Conservation (phyloP, 169 alveolate species). For the Pseudocohnilembus persalinus region DNA sequence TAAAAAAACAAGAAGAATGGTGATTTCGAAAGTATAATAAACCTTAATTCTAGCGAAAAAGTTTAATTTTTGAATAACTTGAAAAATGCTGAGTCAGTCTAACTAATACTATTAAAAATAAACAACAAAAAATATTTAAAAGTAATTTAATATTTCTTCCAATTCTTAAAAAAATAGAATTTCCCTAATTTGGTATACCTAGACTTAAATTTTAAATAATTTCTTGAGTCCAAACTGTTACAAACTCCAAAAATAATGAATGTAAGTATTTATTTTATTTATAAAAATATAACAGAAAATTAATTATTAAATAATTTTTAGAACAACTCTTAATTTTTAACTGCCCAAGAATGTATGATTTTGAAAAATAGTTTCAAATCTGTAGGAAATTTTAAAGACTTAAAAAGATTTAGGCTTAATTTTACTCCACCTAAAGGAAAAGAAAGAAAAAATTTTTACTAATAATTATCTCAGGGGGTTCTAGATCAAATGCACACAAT, state of each 20-base stretch:
- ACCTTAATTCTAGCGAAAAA: no score
- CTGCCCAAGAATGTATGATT: neutral
- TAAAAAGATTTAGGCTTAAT: neutral
- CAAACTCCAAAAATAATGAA: neutral
- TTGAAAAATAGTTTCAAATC: neutral
- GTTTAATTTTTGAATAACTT: no score
- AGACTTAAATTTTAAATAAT: no score
- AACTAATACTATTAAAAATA: no score
- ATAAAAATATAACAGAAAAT: neutral
- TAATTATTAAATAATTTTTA: no score
- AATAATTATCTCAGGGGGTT: neutral
- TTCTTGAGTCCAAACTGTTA: neutral
- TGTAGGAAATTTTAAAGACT: neutral
- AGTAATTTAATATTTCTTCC: neutral
- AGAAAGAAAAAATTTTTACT: neutral
- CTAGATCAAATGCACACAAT: neutral
- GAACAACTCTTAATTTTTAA: neutral
- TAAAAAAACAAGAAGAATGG: no score
- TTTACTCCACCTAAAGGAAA: neutral
- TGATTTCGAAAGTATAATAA: no score
- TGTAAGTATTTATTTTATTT: neutral
- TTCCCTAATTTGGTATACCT: neutral
- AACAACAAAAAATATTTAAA: no score
- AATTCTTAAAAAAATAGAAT: no score
- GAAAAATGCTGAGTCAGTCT: no score